A percentile compares a stretch with the other conserved stretches of the same genome.
Evolutionary conservation across 805 yeast species (phyloP).

Genomic region (Starmerella davenportii): DNA sequence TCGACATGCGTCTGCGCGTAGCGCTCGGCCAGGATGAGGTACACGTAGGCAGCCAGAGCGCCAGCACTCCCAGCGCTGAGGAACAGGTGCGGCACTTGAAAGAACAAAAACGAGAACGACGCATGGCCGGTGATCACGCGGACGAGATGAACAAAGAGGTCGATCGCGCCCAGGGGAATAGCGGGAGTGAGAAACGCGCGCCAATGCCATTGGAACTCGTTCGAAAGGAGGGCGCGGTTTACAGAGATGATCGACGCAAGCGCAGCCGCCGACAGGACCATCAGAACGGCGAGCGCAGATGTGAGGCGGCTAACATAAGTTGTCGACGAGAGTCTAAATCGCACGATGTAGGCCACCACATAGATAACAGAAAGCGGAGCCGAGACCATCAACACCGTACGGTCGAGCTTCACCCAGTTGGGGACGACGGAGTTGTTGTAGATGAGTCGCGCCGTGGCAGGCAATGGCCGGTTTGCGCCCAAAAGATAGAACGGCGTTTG

Average conservation of each 20-base stretch:
- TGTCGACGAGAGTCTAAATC: constrained; percentile 2
- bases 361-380: constrained; percentile 12
- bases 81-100: constrained; percentile 10
- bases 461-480: constrained; percentile 14
- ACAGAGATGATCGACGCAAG: constrained; percentile 17
- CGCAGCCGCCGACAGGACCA: constrained; percentile 14
- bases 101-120: constrained; percentile 6
- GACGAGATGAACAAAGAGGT: constrained; percentile 3
- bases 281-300: constrained; percentile 8
- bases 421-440: constrained; percentile 17
- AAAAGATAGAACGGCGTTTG: constrained; percentile 16
- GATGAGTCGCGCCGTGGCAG: constrained; percentile 17
- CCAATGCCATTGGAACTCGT: constrained; percentile 21
- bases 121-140: constrained; percentile 2
- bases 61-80: constrained; percentile 17
- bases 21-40: constrained; percentile 16
- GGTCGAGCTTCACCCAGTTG: constrained; percentile 19
- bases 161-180: constrained; percentile 13
- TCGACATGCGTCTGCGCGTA: constrained; percentile 16
- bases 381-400: constrained; percentile 14
- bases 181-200: constrained; percentile 20
- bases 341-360: constrained; percentile 8
- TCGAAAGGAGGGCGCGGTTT: constrained; percentile 18
- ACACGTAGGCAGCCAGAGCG: constrained; percentile 17
- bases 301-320: constrained; percentile 12